Base-by-base conservation (phyloP, 768 basidiomycete species). In the Brasilioporus rufonigricans region DNA sequence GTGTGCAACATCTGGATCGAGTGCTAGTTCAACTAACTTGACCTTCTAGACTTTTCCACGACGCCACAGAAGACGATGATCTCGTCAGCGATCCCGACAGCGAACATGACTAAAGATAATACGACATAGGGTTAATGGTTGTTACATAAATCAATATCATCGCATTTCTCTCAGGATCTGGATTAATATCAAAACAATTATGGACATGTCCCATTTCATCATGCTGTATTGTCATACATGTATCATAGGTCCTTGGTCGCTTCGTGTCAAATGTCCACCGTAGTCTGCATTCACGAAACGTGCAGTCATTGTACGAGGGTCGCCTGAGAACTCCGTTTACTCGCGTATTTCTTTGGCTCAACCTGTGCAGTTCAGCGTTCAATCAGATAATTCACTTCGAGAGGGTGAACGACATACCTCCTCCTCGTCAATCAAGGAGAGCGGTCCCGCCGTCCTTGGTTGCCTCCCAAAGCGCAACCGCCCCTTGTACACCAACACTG, bases 1-100 rank as follows among this genome's bases (percentile, higher is more conserved):
- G 75, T 74, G 58, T 27, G 61, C 63, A 55, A 32, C 21, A 40
- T 40, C 10, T 31, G 3, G 43, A 32, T 24, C 48, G 26, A 43
- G 54, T 33, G 49, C 39, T 36, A 23, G 5, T 14, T 26, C 18
- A 49, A 13, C 50, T 53, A 33, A 57, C 53, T 23, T 21, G 23
- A 38, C 40, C 44, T 35, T 49, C n/a, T 56, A 85, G 86, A 86
- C 56, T 78, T 77, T 86, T 82, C 58, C 80, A 84, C 53, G 82
- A 85, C 53, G 54, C 69, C 52, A 80, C 79, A 4, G 82, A 84
- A 40, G 67, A 73, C 31, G 80, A 81, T 66, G 62, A n/a, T n/a
- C n/a, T n/a, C n/a, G n/a, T n/a, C n/a, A n/a, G n/a, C n/a, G n/a
- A n/a, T n/a, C n/a, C n/a, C 16, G 73, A 69, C 44, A 59, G 56